Base-by-base conservation (phyloP, 2,329 filamentous ascomycete genomes). In the Aureobasidium uvarum region DNA sequence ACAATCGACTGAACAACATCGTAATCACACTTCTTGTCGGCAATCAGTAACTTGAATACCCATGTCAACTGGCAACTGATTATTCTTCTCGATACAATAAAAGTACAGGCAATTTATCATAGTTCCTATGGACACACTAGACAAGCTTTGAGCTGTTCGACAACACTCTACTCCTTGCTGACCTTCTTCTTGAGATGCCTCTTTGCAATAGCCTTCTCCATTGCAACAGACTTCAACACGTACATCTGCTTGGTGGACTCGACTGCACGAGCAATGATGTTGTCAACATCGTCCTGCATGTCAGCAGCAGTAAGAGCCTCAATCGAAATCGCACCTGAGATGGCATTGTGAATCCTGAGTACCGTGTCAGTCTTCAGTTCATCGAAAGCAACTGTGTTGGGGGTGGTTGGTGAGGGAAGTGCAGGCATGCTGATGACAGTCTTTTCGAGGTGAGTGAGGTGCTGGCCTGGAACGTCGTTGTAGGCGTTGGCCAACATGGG, bases 361-460 rank as follows among this genome's bases (percentile, higher is more conserved):
- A 25, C 8, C 6, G 54, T 58, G 39, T 46, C 43, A 23, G 41
- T 36, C 43, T 60, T 46, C n/a, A 60, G 23, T 13, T 58, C 54
- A 1, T 50, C 45, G 20, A 62, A 33, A 20, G 33, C 45, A 3
- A 20, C 14, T 43, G 38, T 45, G 45, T 51, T 23, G 33, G 33
- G 28, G 6, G n/a, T n/a, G 6, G 56, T 25, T 13, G 41, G 28
- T 4, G 18, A 28, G 4, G 56, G 56, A 20, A 62, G 33, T 1
- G 48, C 33, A 23, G 58, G 58, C 45, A 62, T 62, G 45, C 23
- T 39, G 45, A 51, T 10, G 31, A 62, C 36, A 16, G 20, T 28
- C 3, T 50, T 5, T 16, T 51, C 45, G 13, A 62, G 36, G 31
- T 50, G 23, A 18, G 31, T n/a, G 14, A 62, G 31, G 5, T 50